These are phyloP conservation scores for Zygoascus tannicola DNA, from an alignment of 805 yeast species.

Conservation along the genomic window DNA sequence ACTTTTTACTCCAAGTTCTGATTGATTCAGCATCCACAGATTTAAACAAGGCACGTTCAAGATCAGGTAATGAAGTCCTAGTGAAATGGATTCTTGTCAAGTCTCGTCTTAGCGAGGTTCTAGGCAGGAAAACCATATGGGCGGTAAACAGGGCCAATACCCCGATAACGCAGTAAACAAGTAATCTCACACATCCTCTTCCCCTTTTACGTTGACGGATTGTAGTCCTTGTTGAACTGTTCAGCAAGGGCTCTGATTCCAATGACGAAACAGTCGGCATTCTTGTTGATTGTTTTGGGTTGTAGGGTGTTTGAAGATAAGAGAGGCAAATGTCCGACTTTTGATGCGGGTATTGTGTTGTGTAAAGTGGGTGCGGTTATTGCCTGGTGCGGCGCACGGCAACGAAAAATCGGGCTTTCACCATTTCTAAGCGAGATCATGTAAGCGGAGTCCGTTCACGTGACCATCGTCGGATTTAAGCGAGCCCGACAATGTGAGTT, in stretches of 20 bases:
- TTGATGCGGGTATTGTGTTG: too few relatives aligned
- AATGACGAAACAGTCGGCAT: slow-evolving; percentile 1
- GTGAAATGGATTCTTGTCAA: slow-evolving; percentile 64
- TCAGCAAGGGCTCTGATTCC: slow-evolving; percentile 6
- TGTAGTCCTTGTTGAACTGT: background rate
- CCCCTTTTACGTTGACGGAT: slow-evolving; percentile 5
- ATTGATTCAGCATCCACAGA: slow-evolving; percentile 30
- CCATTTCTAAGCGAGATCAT: too few relatives aligned
- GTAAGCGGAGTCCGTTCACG: too few relatives aligned
- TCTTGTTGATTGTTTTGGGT: background rate
- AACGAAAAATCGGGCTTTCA: too few relatives aligned
- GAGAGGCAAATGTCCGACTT: too few relatives aligned
- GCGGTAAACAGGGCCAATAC: slow-evolving; percentile 43
- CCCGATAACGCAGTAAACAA: slow-evolving; percentile 31
- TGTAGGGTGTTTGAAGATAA: too few relatives aligned
- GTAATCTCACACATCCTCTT: slow-evolving; percentile 5
- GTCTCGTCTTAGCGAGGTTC: slow-evolving; percentile 78
- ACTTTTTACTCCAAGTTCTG: slow-evolving; percentile 44
- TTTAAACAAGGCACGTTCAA: slow-evolving; percentile 50
- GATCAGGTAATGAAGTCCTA: slow-evolving; percentile 56
- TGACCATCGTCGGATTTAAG: too few relatives aligned
- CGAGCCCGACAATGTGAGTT: too few relatives aligned
- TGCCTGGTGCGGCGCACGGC: too few relatives aligned
- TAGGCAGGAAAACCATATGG: slow-evolving; percentile 65
- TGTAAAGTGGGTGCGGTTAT: too few relatives aligned